Percentiles rank a stretch among this genome's conserved stretches.
Evolutionary conservation across 345 rosid species (phyloP).

Genomic region (Viola odorata): DNA sequence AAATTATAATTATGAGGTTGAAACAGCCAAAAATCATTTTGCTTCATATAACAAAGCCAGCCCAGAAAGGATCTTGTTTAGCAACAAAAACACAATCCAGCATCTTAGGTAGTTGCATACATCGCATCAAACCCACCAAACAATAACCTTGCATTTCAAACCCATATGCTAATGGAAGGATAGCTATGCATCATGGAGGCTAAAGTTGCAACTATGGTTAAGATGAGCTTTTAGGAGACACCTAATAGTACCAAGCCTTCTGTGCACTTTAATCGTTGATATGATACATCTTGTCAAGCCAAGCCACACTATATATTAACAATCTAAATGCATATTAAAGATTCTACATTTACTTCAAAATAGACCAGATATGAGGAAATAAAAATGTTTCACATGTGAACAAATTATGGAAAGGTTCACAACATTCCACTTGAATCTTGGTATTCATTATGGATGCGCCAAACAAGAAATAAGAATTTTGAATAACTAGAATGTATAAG

Average conservation of each 20-base stretch:
- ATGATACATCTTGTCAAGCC: not conserved
- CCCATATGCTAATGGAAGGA: not conserved
- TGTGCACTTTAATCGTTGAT: not conserved
- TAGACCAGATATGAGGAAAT: conserved; percentile 3
- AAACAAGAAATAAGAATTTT: too few relatives aligned
- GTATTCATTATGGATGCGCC: conserved; percentile 6
- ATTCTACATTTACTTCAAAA: conserved; percentile 8
- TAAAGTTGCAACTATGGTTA: not conserved
- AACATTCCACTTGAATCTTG: conserved; percentile 18
- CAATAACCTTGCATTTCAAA: not conserved
- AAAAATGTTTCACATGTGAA: conserved; percentile 3
- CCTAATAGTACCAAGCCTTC: not conserved
- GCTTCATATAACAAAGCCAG: not conserved
- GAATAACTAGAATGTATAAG: conserved; percentile 6
- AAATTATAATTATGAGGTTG: not conserved
- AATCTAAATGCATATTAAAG: conserved; percentile 4
- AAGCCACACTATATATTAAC: not conserved
- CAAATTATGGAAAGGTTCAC: conserved; percentile 9
- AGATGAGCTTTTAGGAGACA: not conserved
- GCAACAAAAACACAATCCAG: not conserved
- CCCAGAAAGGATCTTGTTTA: not conserved
- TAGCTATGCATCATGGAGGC: not conserved
- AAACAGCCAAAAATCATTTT: not conserved
- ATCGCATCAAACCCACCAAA: not conserved
- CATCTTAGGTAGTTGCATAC: too few relatives aligned